Evolutionary conservation across 1,139 yeast genomes (phyloP).

Genomic region (Lodderomyces jiufengensis): DNA sequence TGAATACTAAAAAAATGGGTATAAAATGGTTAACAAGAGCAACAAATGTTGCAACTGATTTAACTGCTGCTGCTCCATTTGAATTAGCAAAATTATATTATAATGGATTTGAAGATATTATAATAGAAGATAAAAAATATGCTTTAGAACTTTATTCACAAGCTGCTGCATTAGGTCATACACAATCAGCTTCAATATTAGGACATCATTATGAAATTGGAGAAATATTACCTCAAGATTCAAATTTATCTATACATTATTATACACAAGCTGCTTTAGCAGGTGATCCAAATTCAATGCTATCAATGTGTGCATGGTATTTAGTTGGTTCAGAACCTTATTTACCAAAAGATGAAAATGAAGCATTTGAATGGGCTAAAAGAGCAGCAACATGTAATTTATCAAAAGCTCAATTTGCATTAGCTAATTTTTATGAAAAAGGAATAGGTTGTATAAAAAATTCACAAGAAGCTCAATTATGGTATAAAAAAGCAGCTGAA

Average conservation of each 20-base stretch:
- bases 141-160: constrained; percentile 84
- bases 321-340: constrained; percentile 85
- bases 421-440: constrained; percentile 79
- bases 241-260: constrained; percentile 84
- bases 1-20: constrained; percentile 76
- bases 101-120: constrained; percentile 80
- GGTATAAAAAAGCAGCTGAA: constrained; percentile 77
- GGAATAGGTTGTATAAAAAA: constrained; percentile 82
- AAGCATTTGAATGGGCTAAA: constrained; percentile 93
- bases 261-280: constrained; percentile 87
- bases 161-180: constrained; percentile 86
- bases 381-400: constrained; percentile 74
- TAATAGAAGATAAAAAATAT: constrained; percentile 78
- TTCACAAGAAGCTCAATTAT: constrained; percentile 54
- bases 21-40: constrained; percentile 93
- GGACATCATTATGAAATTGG: constrained; percentile 89
- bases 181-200: constrained; percentile 72
- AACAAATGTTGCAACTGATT: constrained; percentile 75
- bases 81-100: constrained; percentile 86
- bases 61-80: constrained; percentile 88
- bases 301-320: constrained; percentile 96
- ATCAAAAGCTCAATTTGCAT: constrained; percentile 82
- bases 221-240: constrained; percentile 72
- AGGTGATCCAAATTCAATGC: constrained; percentile 87
- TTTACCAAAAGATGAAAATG: constrained; percentile 72